Evolutionary conservation across 257 asterid species (phyloP).

Genomic region (Lithospermum erythrorhizon): DNA sequence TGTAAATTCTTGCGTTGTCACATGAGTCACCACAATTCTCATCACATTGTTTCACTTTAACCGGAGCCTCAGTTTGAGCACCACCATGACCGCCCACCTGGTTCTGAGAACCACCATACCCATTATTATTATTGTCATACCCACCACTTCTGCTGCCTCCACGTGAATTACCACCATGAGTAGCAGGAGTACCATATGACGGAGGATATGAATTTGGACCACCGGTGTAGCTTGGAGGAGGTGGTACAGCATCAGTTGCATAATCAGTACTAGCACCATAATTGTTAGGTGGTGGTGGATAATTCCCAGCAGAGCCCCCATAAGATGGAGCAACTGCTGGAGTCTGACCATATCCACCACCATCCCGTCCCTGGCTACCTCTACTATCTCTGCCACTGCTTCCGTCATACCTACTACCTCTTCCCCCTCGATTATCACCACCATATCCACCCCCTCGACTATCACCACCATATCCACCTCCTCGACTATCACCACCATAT

Average conservation of each 20-base stretch:
- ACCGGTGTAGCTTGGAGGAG: slow-evolving; percentile 82
- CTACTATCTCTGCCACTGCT: slow-evolving; percentile 57
- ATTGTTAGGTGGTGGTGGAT: slow-evolving; percentile 50
- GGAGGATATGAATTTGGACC: slow-evolving; percentile 89
- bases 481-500: slow-evolving; percentile 42
- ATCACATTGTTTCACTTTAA: slow-evolving; percentile 88
- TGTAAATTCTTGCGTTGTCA: slow-evolving; percentile 92
- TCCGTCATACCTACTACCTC: slow-evolving; percentile 41
- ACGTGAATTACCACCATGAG: slow-evolving; percentile 50
- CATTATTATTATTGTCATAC: slow-evolving; percentile 54
- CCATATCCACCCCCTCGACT: slow-evolving; percentile 48
- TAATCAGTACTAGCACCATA: slow-evolving; percentile 60
- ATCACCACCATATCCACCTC: slow-evolving; percentile 48
- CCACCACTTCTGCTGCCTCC: slow-evolving; percentile 60
- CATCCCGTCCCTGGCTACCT: slow-evolving; percentile 63
- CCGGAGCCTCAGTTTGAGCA: slow-evolving; percentile 54
- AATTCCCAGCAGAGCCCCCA: slow-evolving; percentile 54
- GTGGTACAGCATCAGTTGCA: slow-evolving; percentile 69
- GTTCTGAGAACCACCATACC: slow-evolving; percentile 30
- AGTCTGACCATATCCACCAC: slow-evolving; percentile 57
- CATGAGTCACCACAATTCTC: slow-evolving; percentile 88
- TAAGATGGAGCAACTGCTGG: slow-evolving; percentile 65
- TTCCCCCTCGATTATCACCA: slow-evolving; percentile 48
- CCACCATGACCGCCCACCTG: slow-evolving; percentile 2
- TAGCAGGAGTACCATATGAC: slow-evolving; percentile 75